These are phyloP conservation scores for Odonthalia washingtoniensis DNA, from an alignment of 31 red algal species.

Conservation along the genomic window DNA sequence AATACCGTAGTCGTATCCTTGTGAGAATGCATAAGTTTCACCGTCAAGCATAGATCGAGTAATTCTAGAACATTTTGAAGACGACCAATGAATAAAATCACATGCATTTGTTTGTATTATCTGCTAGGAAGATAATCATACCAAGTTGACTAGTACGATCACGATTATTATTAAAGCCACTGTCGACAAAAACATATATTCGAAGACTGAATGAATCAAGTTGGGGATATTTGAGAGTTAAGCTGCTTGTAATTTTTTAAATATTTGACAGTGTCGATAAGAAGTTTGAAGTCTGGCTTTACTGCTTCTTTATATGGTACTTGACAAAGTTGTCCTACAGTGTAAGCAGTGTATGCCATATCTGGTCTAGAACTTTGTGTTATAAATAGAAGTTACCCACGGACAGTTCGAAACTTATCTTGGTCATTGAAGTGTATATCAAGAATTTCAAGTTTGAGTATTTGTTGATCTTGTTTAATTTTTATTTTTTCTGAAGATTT, in stretches of 20 bases:
- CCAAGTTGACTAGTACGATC: constrained; percentile 7
- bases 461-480: background rate
- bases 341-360: background rate
- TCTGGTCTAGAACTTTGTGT: background rate
- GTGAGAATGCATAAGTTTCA: background rate
- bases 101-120: background rate
- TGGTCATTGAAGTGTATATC: background rate
- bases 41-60: background rate
- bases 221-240: background rate
- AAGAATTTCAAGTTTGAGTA: background rate
- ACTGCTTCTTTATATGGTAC: background rate
- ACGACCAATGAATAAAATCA: constrained; percentile 4
- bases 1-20: constrained; percentile 17
- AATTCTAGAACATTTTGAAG: background rate
- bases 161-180: background rate
- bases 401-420: background rate
- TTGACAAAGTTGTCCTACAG: background rate
- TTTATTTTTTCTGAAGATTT: too few relatives aligned
- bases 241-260: background rate
- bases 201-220: background rate
- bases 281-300: background rate
- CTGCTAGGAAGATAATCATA: too few relatives aligned
- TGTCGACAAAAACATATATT: constrained; percentile 31
- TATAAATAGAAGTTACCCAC: constrained; percentile 1
- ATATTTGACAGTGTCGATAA: background rate